Evolutionary conservation across 345 rosid species (phyloP).

Genomic region (Heritiera littoralis): DNA sequence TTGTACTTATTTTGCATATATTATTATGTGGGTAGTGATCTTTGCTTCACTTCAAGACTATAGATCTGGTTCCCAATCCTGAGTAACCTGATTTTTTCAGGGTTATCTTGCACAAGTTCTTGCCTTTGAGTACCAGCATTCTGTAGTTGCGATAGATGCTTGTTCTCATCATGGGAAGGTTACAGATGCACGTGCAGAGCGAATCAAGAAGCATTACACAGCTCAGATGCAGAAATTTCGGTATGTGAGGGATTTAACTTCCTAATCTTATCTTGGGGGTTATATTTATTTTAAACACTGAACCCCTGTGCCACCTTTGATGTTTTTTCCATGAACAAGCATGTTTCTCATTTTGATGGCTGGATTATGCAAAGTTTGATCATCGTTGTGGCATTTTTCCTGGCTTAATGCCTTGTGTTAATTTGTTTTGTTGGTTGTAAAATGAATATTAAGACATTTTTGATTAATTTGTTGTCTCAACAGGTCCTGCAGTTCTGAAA

Average conservation of each 20-base stretch:
- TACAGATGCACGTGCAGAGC: constrained; percentile 77
- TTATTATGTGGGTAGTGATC: background rate
- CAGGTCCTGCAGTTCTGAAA: background rate
- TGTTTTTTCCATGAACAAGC: background rate
- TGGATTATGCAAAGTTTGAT: background rate
- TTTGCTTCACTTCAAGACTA: constrained; percentile 1
- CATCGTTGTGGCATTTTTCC: background rate
- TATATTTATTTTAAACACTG: background rate
- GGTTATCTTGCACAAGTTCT: constrained; percentile 95
- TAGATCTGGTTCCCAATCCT: background rate
- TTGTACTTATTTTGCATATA: too few relatives aligned
- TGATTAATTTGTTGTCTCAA: background rate
- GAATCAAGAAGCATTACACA: constrained; percentile 74
- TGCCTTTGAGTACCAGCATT: constrained; percentile 73
- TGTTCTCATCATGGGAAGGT: constrained; percentile 81
- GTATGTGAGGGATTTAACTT: constrained; percentile 38
- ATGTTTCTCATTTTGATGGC: background rate
- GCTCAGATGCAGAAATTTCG: constrained; percentile 70
- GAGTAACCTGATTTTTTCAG: constrained; percentile 35
- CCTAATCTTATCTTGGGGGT: background rate
- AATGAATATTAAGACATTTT: background rate
- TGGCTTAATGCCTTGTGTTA: background rate
- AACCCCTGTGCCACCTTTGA: constrained; percentile 4
- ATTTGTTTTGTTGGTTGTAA: background rate
- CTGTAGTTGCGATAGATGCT: constrained; percentile 89